Evolutionary conservation across 1,139 yeast genomes (phyloP), one percentile per base, ranked within the genome.

Genomic region (Hemisphaericaspora lyxosophila): DNA sequence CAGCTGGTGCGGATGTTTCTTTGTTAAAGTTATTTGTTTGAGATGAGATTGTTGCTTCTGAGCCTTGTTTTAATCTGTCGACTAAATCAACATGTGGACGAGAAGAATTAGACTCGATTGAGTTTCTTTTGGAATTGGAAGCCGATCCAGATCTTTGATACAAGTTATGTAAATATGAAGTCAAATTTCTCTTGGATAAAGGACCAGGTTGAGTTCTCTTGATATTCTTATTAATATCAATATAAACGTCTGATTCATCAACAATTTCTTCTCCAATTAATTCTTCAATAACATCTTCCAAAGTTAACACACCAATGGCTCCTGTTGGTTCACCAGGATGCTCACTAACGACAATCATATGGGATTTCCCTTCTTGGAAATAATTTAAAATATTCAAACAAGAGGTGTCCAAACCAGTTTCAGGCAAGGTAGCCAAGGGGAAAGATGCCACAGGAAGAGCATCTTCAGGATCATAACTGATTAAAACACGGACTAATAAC

Each of bases 251-350:
- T n/a, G 90, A 81, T 61, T 92, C 98, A 58, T 92, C 98, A 36
- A 92, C 90, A 54, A 92, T 92, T 60, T 92, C 98, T 61, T 92
- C 97, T 40, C 98, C 98, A 62, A 92, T 92, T 50, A 92, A 73
- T 62, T 92, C 98, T 62, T 92, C 98, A 55, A 92, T 92, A 12
- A 92, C 97, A 59, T 92, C 98, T 62, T 92, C 98, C 45, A 92
- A 70, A 1, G 98, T 92, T 35, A 92, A 69, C 6, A 92, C 96
- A 45, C 98, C 98, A 26, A 85, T 59, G 0, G 96, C 95, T 17
- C 97, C 97, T 24, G 73, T 64, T 4, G 94, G 82, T 46, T 80
- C 89, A 36, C 98, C 98, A 0, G 97, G 97, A 35, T 73, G 70
- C 44, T 81, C 84, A 49, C 94, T 82, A 9, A 92, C 96, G 30